Conservation (phyloP, 257 asterid species). For the Petunia axillaris region DNA sequence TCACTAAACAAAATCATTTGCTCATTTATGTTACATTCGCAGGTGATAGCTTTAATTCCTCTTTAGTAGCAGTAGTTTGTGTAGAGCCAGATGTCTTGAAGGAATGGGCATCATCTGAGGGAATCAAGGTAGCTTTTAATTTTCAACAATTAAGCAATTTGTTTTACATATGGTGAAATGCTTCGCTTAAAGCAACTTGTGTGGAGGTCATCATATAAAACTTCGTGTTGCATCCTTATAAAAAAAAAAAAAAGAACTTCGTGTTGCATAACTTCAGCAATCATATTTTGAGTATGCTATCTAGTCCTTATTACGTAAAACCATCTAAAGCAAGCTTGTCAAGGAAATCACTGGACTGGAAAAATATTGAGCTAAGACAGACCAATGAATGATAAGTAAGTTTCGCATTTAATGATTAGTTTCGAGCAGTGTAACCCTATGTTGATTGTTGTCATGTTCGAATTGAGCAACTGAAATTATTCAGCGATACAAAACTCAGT, state of each 20-base stretch:
- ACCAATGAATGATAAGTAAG: not conserved
- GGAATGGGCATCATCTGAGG: conserved; percentile 90
- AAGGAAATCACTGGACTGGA: no score
- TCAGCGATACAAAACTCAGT: not conserved
- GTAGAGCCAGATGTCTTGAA: conserved; percentile 82
- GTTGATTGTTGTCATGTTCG: not conserved
- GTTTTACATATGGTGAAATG: not conserved
- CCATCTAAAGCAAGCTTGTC: not conserved
- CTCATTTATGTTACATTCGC: conserved; percentile 34
- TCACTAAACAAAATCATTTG: conserved; percentile 18
- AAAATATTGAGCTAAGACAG: no score
- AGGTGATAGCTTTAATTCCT: conserved; percentile 96
- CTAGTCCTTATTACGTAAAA: conserved; percentile 9
- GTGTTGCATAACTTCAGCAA: not conserved
- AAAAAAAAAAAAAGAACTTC: not conserved
- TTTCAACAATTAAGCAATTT: no score
- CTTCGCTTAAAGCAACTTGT: not conserved
- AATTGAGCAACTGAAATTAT: not conserved
- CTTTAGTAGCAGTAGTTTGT: conserved; percentile 72
- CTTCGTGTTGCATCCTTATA: not conserved
- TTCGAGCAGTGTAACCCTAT: not conserved
- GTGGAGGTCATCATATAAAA: not conserved
- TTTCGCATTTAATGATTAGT: not conserved
- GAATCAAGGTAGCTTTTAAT: conserved; percentile 63
- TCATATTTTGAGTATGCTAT: conserved; percentile 16